Evolutionary conservation across 2,329 filamentous ascomycete species (phyloP).

Genomic region (Beauveria bassiana): DNA sequence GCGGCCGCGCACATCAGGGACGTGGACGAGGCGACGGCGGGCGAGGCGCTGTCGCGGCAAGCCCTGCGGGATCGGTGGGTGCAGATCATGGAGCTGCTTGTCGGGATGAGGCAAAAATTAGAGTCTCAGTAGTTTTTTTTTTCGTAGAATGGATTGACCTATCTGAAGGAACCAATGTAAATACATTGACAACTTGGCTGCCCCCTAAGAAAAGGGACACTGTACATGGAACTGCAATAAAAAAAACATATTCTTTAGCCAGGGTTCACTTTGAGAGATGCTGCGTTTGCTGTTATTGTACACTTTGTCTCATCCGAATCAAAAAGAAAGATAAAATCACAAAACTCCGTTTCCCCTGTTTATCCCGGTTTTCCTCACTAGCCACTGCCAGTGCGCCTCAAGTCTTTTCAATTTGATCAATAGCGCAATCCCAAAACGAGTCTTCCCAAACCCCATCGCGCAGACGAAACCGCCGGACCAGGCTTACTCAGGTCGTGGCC

Average conservation of each 20-base stretch:
- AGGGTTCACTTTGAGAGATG: not conserved
- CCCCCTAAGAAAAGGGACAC: not conserved
- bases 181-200: too few species aligned
- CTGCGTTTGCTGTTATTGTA: constrained; percentile 4
- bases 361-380: not conserved
- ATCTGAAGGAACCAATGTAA: too few species aligned
- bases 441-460: not conserved
- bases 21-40: constrained; percentile 23
- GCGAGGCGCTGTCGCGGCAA: constrained; percentile 14
- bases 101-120: constrained; percentile 21
- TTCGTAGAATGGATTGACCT: not conserved
- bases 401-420: not conserved
- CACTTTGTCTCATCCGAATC: constrained; percentile 2
- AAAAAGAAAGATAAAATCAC: not conserved
- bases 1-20: constrained; percentile 23
- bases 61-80: constrained; percentile 22
- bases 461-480: not conserved
- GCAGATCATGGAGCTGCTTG: constrained; percentile 30
- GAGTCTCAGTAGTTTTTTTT: constrained; percentile 4
- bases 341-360: not conserved
- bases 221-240: not conserved
- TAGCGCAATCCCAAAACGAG: not conserved
- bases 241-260: not conserved
- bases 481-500: constrained; percentile 61
- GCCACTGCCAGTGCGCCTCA: not conserved